Conservation (phyloP, 495 filamentous ascomycete genomes). For the Xylaria longipes region DNA sequence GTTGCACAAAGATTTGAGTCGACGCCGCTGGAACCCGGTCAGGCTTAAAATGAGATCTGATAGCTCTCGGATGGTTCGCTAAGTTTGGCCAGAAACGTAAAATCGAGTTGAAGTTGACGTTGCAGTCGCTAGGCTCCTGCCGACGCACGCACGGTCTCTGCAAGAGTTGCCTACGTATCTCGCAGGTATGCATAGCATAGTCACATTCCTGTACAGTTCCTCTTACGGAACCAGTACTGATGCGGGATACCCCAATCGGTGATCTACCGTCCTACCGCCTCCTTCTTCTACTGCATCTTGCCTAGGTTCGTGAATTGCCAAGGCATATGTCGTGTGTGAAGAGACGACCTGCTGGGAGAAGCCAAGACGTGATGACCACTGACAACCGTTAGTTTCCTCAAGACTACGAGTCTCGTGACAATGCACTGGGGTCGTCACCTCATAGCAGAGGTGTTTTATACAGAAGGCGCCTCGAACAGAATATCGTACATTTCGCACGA, state of each 20-base stretch:
- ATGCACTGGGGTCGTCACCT: neutral
- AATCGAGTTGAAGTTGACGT: neutral
- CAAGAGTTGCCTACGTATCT: slow-evolving; percentile 20
- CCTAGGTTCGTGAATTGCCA: slow-evolving; percentile 6
- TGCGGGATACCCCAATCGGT: slow-evolving; percentile 23
- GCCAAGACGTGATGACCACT: slow-evolving; percentile 1
- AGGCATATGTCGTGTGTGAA: neutral
- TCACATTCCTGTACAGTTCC: slow-evolving; percentile 17
- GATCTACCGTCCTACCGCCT: neutral
- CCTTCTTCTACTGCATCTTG: slow-evolving; percentile 3
- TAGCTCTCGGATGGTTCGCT: neutral
- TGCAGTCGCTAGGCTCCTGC: slow-evolving; percentile 25
- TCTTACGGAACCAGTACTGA: slow-evolving; percentile 3
- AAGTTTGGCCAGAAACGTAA: slow-evolving; percentile 7
- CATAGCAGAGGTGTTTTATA: neutral
- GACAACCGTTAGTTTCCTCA: neutral
- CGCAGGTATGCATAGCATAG: slow-evolving; percentile 21
- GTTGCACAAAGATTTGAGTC: neutral
- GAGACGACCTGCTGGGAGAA: slow-evolving; percentile 12
- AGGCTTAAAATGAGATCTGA: neutral
- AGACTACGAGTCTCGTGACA: slow-evolving; percentile 11
- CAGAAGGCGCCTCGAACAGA: neutral
- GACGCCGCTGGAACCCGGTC: neutral
- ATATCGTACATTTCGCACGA: neutral
- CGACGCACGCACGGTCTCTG: slow-evolving; percentile 24